Evolutionary conservation across 495 filamentous ascomycete genomes (phyloP), one percentile per base, ranked within the genome.

Genomic region (Delitschia confertaspora): DNA sequence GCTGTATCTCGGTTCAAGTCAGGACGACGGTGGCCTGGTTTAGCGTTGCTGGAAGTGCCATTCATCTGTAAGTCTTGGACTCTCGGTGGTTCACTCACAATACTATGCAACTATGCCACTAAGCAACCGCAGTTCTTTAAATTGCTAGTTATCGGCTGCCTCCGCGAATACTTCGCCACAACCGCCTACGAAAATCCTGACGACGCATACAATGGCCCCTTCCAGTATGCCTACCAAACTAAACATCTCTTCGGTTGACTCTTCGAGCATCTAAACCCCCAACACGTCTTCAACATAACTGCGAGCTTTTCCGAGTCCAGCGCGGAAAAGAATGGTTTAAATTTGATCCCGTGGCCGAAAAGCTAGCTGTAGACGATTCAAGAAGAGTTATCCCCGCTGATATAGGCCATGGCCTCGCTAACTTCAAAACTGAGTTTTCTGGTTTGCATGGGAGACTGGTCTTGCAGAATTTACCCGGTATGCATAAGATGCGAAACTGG

Each of bases 191-290:
- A 34, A 11, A 40, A 20, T 35, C 46, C 39, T 4, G 29, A 29
- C 6, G 46, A 49, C 29, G 30, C 49, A 23, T 17, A 9, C n/a
- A 11, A 30, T 45, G 32, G 40, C 40, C 14, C 51, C 22, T 41
- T 42, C 26, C 38, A 42, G 19, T 32, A 31, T 13, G 18, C 38
- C 2, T 9, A 16, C 8, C 2, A 32, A 19, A 14, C 24, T 27
- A 31, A 42, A 19, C 4, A 42, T 3, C 20, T 6, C 18, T 42
- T 42, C 26, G 38, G 32, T 17, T 42, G 38, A 27, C 11, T 42
- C 2, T 19, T n/a, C 23, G 23, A 17, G 14, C 3, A 19, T 3
- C 38, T 27, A 9, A 30, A 13, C 13, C 10, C 20, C 24, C 38
- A 42, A 30, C 2, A 19, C 20, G 38, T 27, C 2, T 42, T 42